These are phyloP conservation scores for Coniochaeta sp. DNA, from an alignment of 2,329 filamentous ascomycete genomes.

Conservation along the genomic window DNA sequence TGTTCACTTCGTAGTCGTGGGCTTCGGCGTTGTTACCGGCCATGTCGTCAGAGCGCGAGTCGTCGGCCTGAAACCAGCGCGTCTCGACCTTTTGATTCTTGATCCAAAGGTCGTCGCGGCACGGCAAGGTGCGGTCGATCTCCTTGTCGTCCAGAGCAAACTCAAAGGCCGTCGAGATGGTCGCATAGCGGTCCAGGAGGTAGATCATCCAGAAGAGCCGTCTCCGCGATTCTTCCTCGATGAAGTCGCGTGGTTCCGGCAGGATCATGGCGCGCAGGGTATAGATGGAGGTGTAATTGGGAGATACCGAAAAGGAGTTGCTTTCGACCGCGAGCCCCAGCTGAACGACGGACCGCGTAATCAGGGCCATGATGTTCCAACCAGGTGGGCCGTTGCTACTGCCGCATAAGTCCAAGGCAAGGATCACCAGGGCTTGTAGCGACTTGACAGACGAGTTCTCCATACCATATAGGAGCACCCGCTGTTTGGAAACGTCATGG, in stretches of 20 bases:
- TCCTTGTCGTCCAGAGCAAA: conserved; percentile 85
- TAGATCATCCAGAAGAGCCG: conserved; percentile 94
- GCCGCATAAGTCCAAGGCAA: conserved; percentile 78
- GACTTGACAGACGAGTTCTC: conserved; percentile 87
- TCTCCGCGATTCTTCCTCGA: conserved; percentile 81
- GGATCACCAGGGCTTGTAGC: conserved; percentile 78
- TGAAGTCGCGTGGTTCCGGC: conserved; percentile 75
- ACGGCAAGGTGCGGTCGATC: conserved; percentile 80
- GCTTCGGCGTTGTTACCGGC: conserved; percentile 22
- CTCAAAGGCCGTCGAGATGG: conserved; percentile 84
- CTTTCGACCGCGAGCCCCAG: conserved; percentile 78
- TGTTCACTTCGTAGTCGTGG: conserved; percentile 57
- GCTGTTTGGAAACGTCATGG: conserved; percentile 75
- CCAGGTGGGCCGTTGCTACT: conserved; percentile 84
- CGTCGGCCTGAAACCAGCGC: conserved; percentile 62
- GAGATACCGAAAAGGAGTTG: conserved; percentile 70
- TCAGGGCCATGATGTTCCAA: conserved; percentile 86
- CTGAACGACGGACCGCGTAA: conserved; percentile 83
- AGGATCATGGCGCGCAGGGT: conserved; percentile 79
- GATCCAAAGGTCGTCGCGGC: conserved; percentile 78
- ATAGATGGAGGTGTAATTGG: conserved; percentile 79
- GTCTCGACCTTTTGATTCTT: conserved; percentile 82
- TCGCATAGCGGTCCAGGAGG: conserved; percentile 81
- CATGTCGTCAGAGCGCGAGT: conserved; percentile 17
- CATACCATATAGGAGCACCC: conserved; percentile 78